Base-by-base conservation (phyloP, 805 yeast genomes). In the Candida suzukii region DNA sequence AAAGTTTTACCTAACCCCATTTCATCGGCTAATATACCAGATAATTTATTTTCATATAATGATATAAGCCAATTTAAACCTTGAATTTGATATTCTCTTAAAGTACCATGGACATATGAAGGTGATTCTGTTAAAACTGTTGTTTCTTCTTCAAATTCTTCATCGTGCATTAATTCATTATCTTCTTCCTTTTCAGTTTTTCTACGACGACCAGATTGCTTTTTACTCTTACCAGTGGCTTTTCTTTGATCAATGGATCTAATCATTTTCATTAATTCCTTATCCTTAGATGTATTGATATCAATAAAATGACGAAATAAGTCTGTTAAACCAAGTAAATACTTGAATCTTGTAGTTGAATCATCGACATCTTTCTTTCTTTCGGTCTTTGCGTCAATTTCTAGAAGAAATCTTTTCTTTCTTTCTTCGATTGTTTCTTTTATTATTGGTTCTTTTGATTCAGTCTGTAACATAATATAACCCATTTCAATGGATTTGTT, bases 1-100 rank as follows among this genome's bases (percentile, higher is more conserved):
- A 93, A 67, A 5, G 99, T 91, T 62, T 91, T 91, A 42, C 99
- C 99, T 32, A 91, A 71, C 3, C 99, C 99, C 99, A 93, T 91
- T 60, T 91, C 99, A 64, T 91, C 99, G 12, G 99, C 99, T 38
- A 91, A 66, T 36, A 91, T 93, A 18, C 99, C 99, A 10, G 95
- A 83, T 35, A 91, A 71, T 51, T 83, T 76, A 61, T 91, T 88
- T 50, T 90, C 96, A 58, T 88, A 86, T 28, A 91, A 64, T 1
- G 95, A 79, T 17, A 91, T 82, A 55, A 91, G 71, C 99, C 99
- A 91, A 63, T 93, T 93, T 39, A 91, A 72, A 39, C 99, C 99
- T 57, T 88, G 96, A 25, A 91, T 70, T 65, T 91, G 99, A 58
- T 93, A 91, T 56, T 88, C 95, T 52, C 99, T 74, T 52, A 93